These are phyloP conservation scores for Ophiostoma australiae DNA, from an alignment of 2,329 filamentous ascomycete genomes.

Conservation along the genomic window DNA sequence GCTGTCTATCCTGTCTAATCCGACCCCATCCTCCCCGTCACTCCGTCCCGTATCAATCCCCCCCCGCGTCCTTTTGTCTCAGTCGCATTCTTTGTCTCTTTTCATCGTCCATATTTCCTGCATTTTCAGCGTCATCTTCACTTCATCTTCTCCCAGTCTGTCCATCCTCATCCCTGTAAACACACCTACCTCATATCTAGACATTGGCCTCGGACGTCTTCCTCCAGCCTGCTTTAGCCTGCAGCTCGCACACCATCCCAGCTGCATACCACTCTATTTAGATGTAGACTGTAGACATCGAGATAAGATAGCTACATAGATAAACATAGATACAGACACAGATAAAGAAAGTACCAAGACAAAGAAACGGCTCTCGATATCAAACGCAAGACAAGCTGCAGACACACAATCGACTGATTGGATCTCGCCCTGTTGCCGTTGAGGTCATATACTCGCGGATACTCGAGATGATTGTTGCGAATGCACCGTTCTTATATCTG, in stretches of 20 bases:
- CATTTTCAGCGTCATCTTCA: not conserved
- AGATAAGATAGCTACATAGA: not conserved
- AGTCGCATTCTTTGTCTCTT: not conserved
- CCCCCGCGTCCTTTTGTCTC: not conserved
- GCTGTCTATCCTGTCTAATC: no score
- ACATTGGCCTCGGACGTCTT: not conserved
- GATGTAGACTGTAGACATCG: not conserved
- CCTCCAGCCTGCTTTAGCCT: not conserved
- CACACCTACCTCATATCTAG: not conserved
- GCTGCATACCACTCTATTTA: slow-evolving; percentile 2
- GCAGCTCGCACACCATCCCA: slow-evolving; percentile 5
- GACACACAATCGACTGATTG: slow-evolving; percentile 4
- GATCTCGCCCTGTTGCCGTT: not conserved
- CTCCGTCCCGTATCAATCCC: not conserved
- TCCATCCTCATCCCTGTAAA: not conserved
- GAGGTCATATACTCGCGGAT: slow-evolving; percentile 5
- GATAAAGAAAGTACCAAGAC: not conserved
- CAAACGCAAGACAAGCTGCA: not conserved
- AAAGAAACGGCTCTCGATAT: not conserved
- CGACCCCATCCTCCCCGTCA: not conserved
- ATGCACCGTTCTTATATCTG: not conserved
- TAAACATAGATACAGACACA: not conserved
- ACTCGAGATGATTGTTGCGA: not conserved
- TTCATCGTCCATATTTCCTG: not conserved
- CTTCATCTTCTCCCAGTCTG: not conserved